These are phyloP conservation scores for Isabelozyma gotoi DNA, from an alignment of 805 yeast species.

Conservation along the genomic window DNA sequence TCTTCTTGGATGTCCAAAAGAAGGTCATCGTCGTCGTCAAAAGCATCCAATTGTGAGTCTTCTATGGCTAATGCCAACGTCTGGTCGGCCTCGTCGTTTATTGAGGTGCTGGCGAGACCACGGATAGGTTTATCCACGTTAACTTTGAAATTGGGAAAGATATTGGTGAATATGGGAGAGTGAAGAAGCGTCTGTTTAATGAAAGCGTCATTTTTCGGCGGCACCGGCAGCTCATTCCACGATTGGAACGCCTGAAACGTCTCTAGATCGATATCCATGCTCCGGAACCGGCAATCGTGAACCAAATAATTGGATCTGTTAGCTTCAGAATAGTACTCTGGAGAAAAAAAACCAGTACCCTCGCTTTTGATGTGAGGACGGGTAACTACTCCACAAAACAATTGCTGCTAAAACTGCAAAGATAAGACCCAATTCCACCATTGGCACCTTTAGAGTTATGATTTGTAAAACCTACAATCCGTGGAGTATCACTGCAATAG, in stretches of 20 bases:
- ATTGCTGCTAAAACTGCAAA: constrained; percentile 1
- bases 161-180: constrained; percentile 37
- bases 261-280: neutral
- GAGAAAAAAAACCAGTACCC: constrained; percentile 3
- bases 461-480: neutral
- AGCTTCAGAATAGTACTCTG: too few species aligned
- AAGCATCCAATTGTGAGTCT: constrained; percentile 40
- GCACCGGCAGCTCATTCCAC: too few species aligned
- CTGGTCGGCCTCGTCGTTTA: constrained; percentile 40
- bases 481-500: constrained; percentile 12
- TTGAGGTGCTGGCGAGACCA: constrained; percentile 32
- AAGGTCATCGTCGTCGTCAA: constrained; percentile 33
- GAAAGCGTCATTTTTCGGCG: constrained; percentile 6
- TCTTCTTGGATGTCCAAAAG: constrained; percentile 6
- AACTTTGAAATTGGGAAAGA: constrained; percentile 34
- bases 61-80: constrained; percentile 27
- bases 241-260: neutral
- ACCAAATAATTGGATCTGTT: too few species aligned
- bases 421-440: neutral
- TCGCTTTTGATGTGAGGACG: neutral
- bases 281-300: neutral
- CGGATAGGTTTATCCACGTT: constrained; percentile 26
- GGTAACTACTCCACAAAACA: neutral
- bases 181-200: constrained; percentile 38
- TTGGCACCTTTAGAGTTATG: too few species aligned